Conservation (phyloP, 2,329 filamentous ascomycete species). For the Atkinsonella texensis region DNA sequence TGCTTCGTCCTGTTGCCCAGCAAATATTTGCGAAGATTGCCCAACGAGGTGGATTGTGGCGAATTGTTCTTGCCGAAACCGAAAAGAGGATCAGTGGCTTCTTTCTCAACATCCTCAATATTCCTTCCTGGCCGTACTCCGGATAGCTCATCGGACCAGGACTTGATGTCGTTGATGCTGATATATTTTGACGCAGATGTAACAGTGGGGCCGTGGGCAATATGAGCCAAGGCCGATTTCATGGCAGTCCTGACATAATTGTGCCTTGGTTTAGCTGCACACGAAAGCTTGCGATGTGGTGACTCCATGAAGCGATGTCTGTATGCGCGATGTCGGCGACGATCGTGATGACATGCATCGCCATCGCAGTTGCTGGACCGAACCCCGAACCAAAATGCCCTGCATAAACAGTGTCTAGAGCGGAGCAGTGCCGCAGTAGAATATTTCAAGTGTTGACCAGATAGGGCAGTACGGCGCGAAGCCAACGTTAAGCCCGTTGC, state of each 20-base stretch:
- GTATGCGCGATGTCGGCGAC: constrained; percentile 29
- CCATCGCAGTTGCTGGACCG: constrained; percentile 33
- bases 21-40: constrained; percentile 23
- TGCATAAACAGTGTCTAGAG: constrained; percentile 14
- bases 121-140: constrained; percentile 28
- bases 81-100: constrained; percentile 31
- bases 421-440: constrained; percentile 1
- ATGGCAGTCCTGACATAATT: constrained; percentile 24
- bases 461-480: constrained; percentile 2
- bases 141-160: constrained; percentile 24
- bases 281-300: constrained; percentile 31
- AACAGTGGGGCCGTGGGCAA: constrained; percentile 23
- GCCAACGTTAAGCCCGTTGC: background rate
- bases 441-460: background rate
- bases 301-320: constrained; percentile 35
- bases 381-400: constrained; percentile 35
- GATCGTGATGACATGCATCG: constrained; percentile 29
- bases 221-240: constrained; percentile 28
- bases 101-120: constrained; percentile 33
- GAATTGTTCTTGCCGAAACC: constrained; percentile 16
- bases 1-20: constrained; percentile 10
- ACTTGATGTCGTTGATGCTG: constrained; percentile 23
- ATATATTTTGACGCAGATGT: constrained; percentile 20
- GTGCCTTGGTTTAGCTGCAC: constrained; percentile 29
- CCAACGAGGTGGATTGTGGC: constrained; percentile 13